A percentile compares a stretch with the other conserved stretches of the same genome.
Evolutionary conservation across 108 stramenopile genomes (phyloP).

Genomic region (Skeletonema menzelii): DNA sequence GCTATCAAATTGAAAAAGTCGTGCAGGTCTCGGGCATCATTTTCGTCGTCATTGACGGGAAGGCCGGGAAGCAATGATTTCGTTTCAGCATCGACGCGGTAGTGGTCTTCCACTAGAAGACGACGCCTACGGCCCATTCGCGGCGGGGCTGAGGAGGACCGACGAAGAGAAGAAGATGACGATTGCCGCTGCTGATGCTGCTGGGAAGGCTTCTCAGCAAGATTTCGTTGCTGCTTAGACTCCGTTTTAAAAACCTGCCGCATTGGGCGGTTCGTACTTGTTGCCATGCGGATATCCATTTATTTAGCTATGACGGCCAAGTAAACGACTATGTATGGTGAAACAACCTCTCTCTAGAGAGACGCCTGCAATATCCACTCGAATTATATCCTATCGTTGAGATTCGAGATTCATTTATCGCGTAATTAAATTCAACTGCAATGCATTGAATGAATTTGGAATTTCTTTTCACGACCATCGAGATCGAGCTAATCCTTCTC

Average conservation of each 20-base stretch:
- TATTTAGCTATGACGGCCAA: neutral
- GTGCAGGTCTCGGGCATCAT: slow-evolving; percentile 67
- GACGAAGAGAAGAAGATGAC: neutral
- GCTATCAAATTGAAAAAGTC: slow-evolving; percentile 89
- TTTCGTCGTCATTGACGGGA: slow-evolving; percentile 68
- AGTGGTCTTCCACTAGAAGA: slow-evolving; percentile 69
- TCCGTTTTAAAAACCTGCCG: neutral
- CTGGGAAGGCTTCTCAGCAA: neutral
- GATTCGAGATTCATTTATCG: too few species aligned
- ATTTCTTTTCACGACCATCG: too few species aligned
- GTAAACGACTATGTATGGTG: too few species aligned
- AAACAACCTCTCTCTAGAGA: too few species aligned
- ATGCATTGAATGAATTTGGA: too few species aligned
- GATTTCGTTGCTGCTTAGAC: neutral
- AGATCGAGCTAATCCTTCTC: too few species aligned
- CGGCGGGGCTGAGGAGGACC: slow-evolving; percentile 39
- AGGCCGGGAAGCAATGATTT: slow-evolving; percentile 71
- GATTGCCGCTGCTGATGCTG: neutral
- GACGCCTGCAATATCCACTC: too few species aligned
- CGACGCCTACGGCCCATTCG: slow-evolving; percentile 18
- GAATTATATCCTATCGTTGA: too few species aligned
- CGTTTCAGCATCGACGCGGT: slow-evolving; percentile 57
- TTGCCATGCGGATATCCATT: neutral
- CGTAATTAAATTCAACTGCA: too few species aligned
- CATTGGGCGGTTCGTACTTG: neutral